Percentiles rank a stretch among this genome's conserved stretches.
phyloP scores from a whole-genome alignment of 2,329 filamentous ascomycete genomes.

The Colletotrichum trifolii region DNA sequence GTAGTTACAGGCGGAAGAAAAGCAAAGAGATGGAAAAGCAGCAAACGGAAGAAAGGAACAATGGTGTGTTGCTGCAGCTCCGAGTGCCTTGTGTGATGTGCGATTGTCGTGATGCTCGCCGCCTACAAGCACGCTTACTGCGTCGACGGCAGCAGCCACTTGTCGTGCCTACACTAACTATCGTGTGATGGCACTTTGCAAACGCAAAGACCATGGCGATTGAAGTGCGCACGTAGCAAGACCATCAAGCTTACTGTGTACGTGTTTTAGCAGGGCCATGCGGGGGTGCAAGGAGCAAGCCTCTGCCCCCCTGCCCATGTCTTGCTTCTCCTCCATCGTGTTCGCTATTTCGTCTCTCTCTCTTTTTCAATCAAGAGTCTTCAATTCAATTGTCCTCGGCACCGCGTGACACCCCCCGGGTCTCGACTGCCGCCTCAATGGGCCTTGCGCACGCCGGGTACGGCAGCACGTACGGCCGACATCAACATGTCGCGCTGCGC shows the following conservation, averaged over 20 bases:
- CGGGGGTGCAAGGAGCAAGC: no score
- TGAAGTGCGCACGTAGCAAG: conserved; percentile 1
- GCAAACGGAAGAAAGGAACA: conserved; percentile 25
- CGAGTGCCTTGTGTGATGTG: background rate
- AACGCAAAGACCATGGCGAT: background rate
- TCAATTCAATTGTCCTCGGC: no score
- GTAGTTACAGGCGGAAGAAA: conserved; percentile 27
- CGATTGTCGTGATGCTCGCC: conserved; percentile 24
- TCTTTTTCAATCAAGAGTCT: no score
- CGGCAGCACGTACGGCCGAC: conserved; percentile 1
- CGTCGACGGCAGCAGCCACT: no score
- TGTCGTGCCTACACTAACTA: no score
- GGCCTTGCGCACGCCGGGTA: background rate
- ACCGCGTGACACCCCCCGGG: background rate
- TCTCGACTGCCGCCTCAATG: background rate
- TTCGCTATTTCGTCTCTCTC: no score
- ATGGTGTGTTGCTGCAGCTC: conserved; percentile 15
- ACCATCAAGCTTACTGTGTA: no score
- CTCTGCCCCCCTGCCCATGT: no score
- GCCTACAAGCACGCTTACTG: conserved; percentile 11
- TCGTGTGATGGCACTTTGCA: no score
- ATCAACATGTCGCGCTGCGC: no score
- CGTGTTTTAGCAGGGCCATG: no score
- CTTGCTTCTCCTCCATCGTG: no score
- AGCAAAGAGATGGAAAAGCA: conserved; percentile 6